Percentiles rank a stretch among this genome's conserved stretches.
Conservation (phyloP, 305 asterid species). For the Salvia sclarea region DNA sequence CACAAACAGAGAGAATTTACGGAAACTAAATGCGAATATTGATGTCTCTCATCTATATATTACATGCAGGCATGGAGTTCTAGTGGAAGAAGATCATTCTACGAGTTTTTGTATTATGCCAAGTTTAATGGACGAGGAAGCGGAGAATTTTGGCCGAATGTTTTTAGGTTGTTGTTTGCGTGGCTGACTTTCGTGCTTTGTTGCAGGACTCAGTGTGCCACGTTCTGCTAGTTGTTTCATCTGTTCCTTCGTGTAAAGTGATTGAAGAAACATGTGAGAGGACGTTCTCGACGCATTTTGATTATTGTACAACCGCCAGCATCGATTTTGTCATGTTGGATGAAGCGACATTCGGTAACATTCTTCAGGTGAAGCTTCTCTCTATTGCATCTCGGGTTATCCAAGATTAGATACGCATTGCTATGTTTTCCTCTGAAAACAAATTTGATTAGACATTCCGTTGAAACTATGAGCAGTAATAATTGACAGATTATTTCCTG, state of each 20-base stretch:
- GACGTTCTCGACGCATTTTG: slow-evolving; percentile 84
- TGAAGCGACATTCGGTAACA: slow-evolving; percentile 63
- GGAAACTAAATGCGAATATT: slow-evolving; percentile 53
- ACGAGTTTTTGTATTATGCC: slow-evolving; percentile 83
- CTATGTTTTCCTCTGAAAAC: not conserved
- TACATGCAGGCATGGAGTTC: slow-evolving; percentile 97
- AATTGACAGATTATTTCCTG: slow-evolving; percentile 26
- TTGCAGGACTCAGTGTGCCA: slow-evolving; percentile 97
- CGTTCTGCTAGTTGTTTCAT: slow-evolving; percentile 80
- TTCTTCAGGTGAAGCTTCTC: slow-evolving; percentile 72
- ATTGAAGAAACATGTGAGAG: slow-evolving; percentile 91
- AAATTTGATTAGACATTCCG: too few relatives aligned
- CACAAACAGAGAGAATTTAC: slow-evolving; percentile 46
- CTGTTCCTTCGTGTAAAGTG: slow-evolving; percentile 83
- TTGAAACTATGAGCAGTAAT: too few relatives aligned
- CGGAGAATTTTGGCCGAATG: slow-evolving; percentile 70
- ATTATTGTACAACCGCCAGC: slow-evolving; percentile 88
- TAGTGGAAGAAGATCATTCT: slow-evolving; percentile 77
- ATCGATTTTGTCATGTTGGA: slow-evolving; percentile 84
- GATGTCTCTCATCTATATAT: slow-evolving; percentile 68
- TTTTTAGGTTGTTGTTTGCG: slow-evolving; percentile 36
- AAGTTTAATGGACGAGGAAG: slow-evolving; percentile 87
- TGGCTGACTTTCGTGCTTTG: slow-evolving; percentile 61
- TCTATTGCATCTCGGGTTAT: not conserved
- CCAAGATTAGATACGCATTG: not conserved